Percentiles rank a stretch among this genome's conserved stretches.
Conservation (phyloP, 306 rosid species). For the Hippophae tibetana region DNA sequence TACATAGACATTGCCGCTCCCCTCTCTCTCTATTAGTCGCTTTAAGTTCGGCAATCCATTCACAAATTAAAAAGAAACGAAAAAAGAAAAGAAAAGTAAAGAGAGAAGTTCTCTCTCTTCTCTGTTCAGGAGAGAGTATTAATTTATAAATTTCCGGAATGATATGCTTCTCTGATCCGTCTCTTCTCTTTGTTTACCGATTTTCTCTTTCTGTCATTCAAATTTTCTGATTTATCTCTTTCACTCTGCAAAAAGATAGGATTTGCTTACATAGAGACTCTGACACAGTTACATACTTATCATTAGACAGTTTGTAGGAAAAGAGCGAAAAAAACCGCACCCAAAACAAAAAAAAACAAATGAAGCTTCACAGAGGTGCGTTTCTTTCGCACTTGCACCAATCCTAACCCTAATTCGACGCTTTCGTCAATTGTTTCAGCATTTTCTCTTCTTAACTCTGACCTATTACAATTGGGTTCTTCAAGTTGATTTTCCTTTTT, state of each 20-base stretch:
- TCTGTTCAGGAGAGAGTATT: not conserved
- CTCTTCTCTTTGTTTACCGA: conserved; percentile 21
- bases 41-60: not conserved
- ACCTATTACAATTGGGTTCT: conserved; percentile 20
- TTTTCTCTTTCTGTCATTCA: conserved; percentile 10
- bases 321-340: not conserved
- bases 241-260: conserved; percentile 14
- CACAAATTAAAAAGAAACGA: not conserved
- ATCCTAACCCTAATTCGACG: conserved; percentile 20
- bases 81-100: not conserved
- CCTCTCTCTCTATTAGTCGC: conserved; percentile 15
- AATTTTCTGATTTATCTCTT: conserved; percentile 12
- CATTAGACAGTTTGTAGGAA: not conserved
- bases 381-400: conserved; percentile 13
- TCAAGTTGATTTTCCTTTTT: conserved; percentile 1
- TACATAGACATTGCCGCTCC: conserved; percentile 13
- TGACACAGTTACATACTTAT: not conserved
- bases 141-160: conserved; percentile 7
- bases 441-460: conserved; percentile 16
- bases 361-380: conserved; percentile 41
- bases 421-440: conserved; percentile 16
- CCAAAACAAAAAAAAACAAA: too few relatives aligned
- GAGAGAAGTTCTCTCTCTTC: not conserved
- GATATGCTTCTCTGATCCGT: not conserved
- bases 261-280: conserved; percentile 18